Base-by-base conservation (phyloP, 2,329 filamentous ascomycete genomes). In the Ophiostoma ips region DNA sequence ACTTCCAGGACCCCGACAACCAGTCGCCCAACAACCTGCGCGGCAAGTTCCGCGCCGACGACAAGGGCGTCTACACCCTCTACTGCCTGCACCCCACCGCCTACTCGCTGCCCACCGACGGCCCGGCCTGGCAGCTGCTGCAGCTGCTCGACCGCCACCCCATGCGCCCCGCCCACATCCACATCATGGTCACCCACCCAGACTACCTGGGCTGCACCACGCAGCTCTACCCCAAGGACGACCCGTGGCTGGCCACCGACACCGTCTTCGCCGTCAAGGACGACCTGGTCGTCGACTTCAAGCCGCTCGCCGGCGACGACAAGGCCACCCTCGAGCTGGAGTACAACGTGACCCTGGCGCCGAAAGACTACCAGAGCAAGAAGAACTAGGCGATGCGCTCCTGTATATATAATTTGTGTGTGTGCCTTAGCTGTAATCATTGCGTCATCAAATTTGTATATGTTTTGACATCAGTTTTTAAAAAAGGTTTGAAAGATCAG, bases 1-100 rank as follows among this genome's bases (percentile, higher is more conserved):
- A 84, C 64, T 77, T 83, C 64, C 79, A 83, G 62, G 81, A 85
- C 58, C 72, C 76, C 0, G 68, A 79, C 13, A 79, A 84, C 63
- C 72, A 76, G 51, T 56, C 60, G 4, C 79, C 81, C 53, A 76
- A 77, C 65, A 85, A 84, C 60, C 68, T 85, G 31, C 71, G 81
- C 13, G 81, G 81, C 36, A 77, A 77, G 56, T 83, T 84, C 60
- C 72, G 68, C 48, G 82, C 81, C 9, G 73, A 79, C 56, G 68
- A 69, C 43, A 68, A 82, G 44, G 81, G 81, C n/a, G 80, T 68
- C 36, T 84, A 81, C 62, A 66, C 59, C 36, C 69, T 76, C 55
- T 77, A 77, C 61, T 76, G 73, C 61, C 59, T 77, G 54, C 64
- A 72, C 49, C 75, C 75, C 31, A 76, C 73, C 12, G 71, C 62